A percentile compares a stretch with the other conserved stretches of the same genome.
These are phyloP conservation scores for Porcisia hertigi DNA, from an alignment of 208 protist genomes.

Conservation along the genomic window DNA sequence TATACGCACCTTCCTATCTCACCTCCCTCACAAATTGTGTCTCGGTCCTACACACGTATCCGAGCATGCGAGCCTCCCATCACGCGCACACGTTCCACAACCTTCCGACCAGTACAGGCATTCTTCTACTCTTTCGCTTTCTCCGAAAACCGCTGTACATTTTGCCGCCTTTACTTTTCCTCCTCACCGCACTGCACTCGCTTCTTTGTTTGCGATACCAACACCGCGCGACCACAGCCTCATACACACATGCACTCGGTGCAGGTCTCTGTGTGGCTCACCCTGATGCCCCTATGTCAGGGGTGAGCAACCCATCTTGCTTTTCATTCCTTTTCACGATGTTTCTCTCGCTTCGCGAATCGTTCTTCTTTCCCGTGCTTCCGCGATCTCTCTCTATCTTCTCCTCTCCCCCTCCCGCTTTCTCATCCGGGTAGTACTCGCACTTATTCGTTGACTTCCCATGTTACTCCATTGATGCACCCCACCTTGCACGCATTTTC, in stretches of 20 bases:
- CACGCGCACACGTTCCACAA: background rate
- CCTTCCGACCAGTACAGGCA: background rate
- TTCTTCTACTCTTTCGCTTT: background rate
- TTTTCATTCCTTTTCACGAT: background rate
- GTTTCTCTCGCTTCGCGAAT: background rate
- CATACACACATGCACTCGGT: background rate
- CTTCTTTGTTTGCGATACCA: background rate
- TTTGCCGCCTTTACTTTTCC: background rate
- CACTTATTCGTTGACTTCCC: constrained; percentile 6
- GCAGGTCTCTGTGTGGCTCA: background rate
- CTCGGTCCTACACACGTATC: background rate
- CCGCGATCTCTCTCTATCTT: background rate
- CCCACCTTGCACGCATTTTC: background rate
- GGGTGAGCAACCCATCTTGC: background rate
- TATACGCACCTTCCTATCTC: background rate
- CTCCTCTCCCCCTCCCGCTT: no score
- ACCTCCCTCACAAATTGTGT: background rate
- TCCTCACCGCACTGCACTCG: background rate
- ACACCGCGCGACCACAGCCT: no score
- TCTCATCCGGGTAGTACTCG: background rate
- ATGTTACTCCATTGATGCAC: background rate
- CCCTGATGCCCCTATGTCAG: background rate
- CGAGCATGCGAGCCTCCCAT: background rate
- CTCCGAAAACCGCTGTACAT: background rate
- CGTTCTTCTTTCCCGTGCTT: background rate